Conservation (phyloP, 805 yeast species). For the Yueomyces sinensis region DNA sequence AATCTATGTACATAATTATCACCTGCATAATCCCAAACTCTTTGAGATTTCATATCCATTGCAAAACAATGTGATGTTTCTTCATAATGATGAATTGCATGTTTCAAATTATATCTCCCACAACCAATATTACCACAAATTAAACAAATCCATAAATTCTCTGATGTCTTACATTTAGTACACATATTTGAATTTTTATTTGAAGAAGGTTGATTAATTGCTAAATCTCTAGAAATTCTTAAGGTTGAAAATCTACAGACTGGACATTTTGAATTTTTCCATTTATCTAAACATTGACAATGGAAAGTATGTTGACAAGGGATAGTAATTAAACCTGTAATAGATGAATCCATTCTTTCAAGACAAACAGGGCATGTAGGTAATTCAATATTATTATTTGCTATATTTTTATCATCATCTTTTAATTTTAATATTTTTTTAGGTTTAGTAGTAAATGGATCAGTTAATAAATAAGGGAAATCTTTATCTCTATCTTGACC, state of each 20-base stretch:
- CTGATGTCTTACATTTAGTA: conserved; percentile 40
- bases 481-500: conserved; percentile 8
- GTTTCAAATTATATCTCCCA: conserved; percentile 75
- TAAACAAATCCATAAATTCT: conserved; percentile 77
- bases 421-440: no score
- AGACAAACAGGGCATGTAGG: conserved; percentile 92
- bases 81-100: conserved; percentile 72
- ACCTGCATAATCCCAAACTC: conserved; percentile 93
- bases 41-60: conserved; percentile 70
- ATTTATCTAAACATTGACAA: conserved; percentile 73
- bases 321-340: conserved; percentile 73
- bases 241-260: conserved; percentile 69
- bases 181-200: conserved; percentile 27
- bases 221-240: conserved; percentile 15
- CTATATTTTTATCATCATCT: conserved; percentile 13
- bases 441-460: conserved; percentile 46
- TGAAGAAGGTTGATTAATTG: conserved; percentile 16
- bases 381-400: conserved; percentile 35
- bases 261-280: conserved; percentile 87
- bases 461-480: conserved; percentile 57
- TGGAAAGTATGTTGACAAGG: conserved; percentile 92
- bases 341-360: conserved; percentile 70
- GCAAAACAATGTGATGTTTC: conserved; percentile 78
- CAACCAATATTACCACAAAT: conserved; percentile 91
- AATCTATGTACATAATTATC: conserved; percentile 83